Evolutionary conservation across 305 asterid species (phyloP), one percentile per base, ranked within the genome.

Genomic region (Solanum aculeatissimum): DNA sequence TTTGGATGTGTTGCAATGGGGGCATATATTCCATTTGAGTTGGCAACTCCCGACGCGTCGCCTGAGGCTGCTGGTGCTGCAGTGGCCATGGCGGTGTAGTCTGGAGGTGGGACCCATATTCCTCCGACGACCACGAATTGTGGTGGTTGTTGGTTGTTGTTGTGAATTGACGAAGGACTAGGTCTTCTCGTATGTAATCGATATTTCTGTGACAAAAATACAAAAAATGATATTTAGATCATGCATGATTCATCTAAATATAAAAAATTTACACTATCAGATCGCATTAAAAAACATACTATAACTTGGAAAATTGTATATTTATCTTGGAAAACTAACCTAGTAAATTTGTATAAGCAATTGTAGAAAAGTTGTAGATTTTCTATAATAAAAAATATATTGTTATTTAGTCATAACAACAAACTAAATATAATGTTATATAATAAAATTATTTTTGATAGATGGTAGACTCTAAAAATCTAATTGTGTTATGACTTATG

Each of bases 51-150:
- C 2, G 88, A 29, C 4, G 87, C 93, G 65, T 87, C 91, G 54
- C 68, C 83, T 0, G 92, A 85, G 7, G 86, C 71, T 3, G 89
- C 60, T 74, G 92, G 83, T 29, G 92, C 71, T 65, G 90, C 84
- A 42, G 92, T 49, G 47, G 90, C 90, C 91, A 86, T 81, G 19
- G 92, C 38, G 53, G 94, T 83, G 42, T 93, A 92, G 35, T 95
- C 95, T 35, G 93, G 93, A 13, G 93, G 91, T 7, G 97, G 96
- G 86, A 96, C 90, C 97, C 99, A 96, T 82, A 96, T 85, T 82
- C 98, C 98, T 72, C 99, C 98, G 75, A 96, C 95, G 86, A 95
- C 97, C 87, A 95, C 92, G 74, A 91, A 92, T 66, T 95, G 99
- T 55, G 97, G 93, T 29, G 91, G 81, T 75, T 86, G 94, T 77